phyloP scores from a whole-genome alignment of 225 moss, liverwort and hornwort genomes.

The Pseudoscleropodium purum region DNA sequence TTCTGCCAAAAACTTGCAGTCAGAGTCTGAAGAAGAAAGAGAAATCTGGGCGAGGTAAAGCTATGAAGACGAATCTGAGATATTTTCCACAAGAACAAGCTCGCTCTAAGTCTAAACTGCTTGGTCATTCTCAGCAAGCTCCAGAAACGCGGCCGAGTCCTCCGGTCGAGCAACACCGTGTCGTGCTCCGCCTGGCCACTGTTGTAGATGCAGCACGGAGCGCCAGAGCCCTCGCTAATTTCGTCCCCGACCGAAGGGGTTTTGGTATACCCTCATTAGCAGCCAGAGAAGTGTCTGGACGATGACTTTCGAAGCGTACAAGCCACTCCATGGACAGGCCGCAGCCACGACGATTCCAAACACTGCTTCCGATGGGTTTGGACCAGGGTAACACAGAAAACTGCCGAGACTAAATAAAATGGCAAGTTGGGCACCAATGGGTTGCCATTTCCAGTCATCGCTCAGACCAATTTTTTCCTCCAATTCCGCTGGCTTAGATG shows the following conservation, averaged over 20 bases:
- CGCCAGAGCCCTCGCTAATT: background rate
- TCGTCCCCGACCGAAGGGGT: background rate
- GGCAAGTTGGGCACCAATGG: background rate
- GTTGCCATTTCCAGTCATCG: constrained; percentile 8
- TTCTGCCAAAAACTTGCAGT: background rate
- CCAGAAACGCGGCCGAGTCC: background rate
- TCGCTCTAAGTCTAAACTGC: background rate
- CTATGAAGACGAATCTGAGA: background rate
- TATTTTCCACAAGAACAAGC: background rate
- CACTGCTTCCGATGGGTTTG: background rate
- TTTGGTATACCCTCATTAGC: background rate
- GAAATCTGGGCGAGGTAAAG: background rate
- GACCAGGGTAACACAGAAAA: background rate
- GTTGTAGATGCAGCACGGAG: background rate
- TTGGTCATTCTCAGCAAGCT: background rate
- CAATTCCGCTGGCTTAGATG: background rate
- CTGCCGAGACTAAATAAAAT: background rate
- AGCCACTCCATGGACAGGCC: background rate
- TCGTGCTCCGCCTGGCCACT: background rate
- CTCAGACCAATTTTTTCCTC: background rate
- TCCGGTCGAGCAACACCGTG: background rate
- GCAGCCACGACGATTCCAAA: background rate
- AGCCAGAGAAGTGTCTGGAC: background rate
- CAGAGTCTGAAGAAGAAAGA: background rate
- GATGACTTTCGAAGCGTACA: background rate